Evolutionary conservation across 352 stramenopile genomes (phyloP).

Genomic region (Pythium coloratum): DNA sequence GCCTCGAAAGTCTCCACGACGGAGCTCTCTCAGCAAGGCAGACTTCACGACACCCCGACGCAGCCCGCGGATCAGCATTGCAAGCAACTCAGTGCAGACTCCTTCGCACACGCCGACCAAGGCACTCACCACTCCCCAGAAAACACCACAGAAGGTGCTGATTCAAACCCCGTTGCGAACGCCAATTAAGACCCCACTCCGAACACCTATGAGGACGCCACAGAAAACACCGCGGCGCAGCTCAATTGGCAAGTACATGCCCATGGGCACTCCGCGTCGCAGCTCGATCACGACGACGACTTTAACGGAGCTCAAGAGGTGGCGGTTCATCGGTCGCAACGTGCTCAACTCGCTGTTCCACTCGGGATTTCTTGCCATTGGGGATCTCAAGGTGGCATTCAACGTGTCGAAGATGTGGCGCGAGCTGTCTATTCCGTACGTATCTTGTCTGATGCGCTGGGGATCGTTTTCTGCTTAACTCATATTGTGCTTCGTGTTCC

Average conservation of each 20-base stretch:
- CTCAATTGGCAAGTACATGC: slow-evolving; percentile 11
- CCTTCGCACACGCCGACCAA: neutral
- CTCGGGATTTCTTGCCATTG: slow-evolving; percentile 21
- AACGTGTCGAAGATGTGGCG: slow-evolving; percentile 29
- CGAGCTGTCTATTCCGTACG: slow-evolving; percentile 29
- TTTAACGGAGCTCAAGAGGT: slow-evolving; percentile 20
- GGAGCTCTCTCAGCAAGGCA: slow-evolving; percentile 3
- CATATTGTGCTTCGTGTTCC: neutral
- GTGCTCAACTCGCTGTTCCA: slow-evolving; percentile 22
- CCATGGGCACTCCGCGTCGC: slow-evolving; percentile 6
- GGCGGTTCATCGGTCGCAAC: slow-evolving; percentile 15
- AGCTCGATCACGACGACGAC: slow-evolving; percentile 12
- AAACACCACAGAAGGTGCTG: neutral
- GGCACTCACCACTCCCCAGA: neutral
- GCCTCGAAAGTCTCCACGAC: slow-evolving; percentile 17
- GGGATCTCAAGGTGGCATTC: slow-evolving; percentile 25
- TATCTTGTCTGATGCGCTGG: neutral
- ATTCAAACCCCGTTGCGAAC: slow-evolving; percentile 8
- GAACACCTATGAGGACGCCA: slow-evolving; percentile 14
- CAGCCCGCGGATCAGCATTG: neutral
- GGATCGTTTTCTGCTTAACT: too few relatives aligned
- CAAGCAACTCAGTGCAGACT: neutral
- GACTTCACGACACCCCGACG: neutral
- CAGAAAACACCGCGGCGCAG: slow-evolving; percentile 17
- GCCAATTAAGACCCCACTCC: neutral